Base-by-base conservation (phyloP, 108 stramenopile species). In the Mayamaea pseudoterrestris region DNA sequence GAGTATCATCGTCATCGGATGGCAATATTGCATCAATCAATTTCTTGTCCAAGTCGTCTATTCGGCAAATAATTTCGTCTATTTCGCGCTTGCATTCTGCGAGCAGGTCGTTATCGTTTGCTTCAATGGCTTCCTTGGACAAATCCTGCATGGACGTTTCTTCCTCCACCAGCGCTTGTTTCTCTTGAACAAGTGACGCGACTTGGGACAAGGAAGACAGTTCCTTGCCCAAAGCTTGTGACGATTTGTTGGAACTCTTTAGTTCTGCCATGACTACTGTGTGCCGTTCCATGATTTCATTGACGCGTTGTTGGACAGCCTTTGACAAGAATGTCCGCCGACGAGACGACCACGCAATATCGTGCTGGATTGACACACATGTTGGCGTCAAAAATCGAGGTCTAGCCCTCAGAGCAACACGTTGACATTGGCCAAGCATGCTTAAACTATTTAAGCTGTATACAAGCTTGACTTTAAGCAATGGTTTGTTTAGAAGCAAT, bases 1-100 rank as follows among this genome's bases (percentile, higher is more conserved):
- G 41, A 46, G 16, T 52, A 56, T 90, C 83, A 51, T 83, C 71
- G 35, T 80, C 78, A 61, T 90, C 74, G 9, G 64, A 58, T 26
- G 87, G 87, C 4, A 90, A 51, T 6, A 84, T 42, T 0, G 80
- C 76, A 34, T 63, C 47, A 6, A 68, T 46, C 17, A 90, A 71
- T 30, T 51, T 59, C 27, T 57, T 35, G 44, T 73, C 63, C 30
- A 90, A 35, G 27, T 35, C 25, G 5, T 41, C 30, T 27, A 58
- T 53, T 42, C 61, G 53, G 17, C 23, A 34, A 26, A 63, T 26
- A 23, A 81, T 65, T 37, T 49, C 48, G 35, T 77, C 53, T 50
- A 75, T 35, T 31, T 81, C 66, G n/a, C 60, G 61, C 20, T 32
- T 34, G 35, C 73, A 80, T 43, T 83, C 78, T 35, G 62, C 30